Percentiles rank a stretch among this genome's conserved stretches.
Evolutionary conservation across 805 yeast species (phyloP).

Genomic region (Schwanniomyces pseudopolymorphus): DNA sequence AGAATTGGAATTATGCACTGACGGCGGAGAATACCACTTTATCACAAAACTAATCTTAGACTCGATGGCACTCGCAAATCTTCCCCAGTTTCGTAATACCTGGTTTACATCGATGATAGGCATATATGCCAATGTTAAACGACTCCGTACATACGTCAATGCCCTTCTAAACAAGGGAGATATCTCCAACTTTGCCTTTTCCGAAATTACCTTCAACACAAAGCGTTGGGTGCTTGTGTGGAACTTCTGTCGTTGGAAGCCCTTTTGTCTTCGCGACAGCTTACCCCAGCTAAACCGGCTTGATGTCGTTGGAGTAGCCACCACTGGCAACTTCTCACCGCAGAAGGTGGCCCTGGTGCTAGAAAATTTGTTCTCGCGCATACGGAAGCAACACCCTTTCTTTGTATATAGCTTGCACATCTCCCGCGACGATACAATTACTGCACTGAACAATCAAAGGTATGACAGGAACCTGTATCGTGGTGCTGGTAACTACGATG

Average conservation of each 20-base stretch:
- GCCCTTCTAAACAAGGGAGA: neutral
- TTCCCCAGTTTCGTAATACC: conserved; percentile 6
- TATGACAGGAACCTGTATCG: too few relatives aligned
- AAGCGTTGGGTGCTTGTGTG: conserved; percentile 20
- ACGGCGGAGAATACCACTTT: conserved; percentile 19
- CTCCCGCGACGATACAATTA: too few relatives aligned
- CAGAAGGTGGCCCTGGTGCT: neutral
- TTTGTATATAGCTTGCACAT: neutral
- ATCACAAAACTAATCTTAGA: conserved; percentile 12
- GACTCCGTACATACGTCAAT: conserved; percentile 1
- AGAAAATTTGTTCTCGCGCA: neutral
- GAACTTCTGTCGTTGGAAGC: conserved; percentile 9
- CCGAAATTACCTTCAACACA: conserved; percentile 8
- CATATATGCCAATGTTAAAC: conserved; percentile 10
- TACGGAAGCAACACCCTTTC: neutral
- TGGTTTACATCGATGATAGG: conserved; percentile 22
- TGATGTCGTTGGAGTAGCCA: neutral
- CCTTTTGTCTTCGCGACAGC: neutral
- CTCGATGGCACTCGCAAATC: conserved; percentile 1
- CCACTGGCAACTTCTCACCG: neutral
- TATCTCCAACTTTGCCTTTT: conserved; percentile 6
- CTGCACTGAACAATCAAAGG: too few relatives aligned
- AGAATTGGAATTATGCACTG: conserved; percentile 9
- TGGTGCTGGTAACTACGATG: too few relatives aligned
- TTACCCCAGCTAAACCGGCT: neutral